Conservation (phyloP, 192 early-diverging fungal species). For the Entophlyctis luteolus region DNA sequence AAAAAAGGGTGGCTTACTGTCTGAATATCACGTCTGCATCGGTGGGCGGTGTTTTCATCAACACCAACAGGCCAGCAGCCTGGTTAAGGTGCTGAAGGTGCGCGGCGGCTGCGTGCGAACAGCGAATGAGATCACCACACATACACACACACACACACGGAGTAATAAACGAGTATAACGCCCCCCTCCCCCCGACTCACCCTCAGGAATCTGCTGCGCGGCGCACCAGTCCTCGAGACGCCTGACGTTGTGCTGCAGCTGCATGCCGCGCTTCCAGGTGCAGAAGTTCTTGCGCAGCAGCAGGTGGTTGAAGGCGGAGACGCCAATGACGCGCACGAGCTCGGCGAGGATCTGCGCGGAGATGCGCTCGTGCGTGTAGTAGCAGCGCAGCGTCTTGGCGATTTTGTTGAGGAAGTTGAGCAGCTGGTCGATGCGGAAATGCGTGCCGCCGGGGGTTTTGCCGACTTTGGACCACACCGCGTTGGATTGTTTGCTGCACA, state of each 20-base stretch:
- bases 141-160: neutral
- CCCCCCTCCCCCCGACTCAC: conserved; percentile 30
- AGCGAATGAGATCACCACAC: neutral
- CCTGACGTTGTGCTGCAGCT: conserved; percentile 97
- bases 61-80: conserved; percentile 91
- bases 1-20: conserved; percentile 44
- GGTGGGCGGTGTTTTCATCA: conserved; percentile 81
- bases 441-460: conserved; percentile 66
- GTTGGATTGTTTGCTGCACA: conserved; percentile 79
- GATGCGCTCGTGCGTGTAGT: conserved; percentile 89
- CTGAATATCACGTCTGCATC: conserved; percentile 98
- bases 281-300: conserved; percentile 97
- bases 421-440: conserved; percentile 93
- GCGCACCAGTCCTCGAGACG: conserved; percentile 99
- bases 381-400: conserved; percentile 91
- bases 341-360: conserved; percentile 91
- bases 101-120: conserved; percentile 44
- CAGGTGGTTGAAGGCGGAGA: conserved; percentile 93
- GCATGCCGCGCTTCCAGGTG: conserved; percentile 96
- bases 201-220: conserved; percentile 84
- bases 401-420: conserved; percentile 91
- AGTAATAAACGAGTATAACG: neutral
- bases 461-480: conserved; percentile 87
- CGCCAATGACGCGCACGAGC: conserved; percentile 89
- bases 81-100: conserved; percentile 93